These are phyloP conservation scores for Microstegium vimineum DNA, from an alignment of 176 grass and related monocot species.

Conservation along the genomic window DNA sequence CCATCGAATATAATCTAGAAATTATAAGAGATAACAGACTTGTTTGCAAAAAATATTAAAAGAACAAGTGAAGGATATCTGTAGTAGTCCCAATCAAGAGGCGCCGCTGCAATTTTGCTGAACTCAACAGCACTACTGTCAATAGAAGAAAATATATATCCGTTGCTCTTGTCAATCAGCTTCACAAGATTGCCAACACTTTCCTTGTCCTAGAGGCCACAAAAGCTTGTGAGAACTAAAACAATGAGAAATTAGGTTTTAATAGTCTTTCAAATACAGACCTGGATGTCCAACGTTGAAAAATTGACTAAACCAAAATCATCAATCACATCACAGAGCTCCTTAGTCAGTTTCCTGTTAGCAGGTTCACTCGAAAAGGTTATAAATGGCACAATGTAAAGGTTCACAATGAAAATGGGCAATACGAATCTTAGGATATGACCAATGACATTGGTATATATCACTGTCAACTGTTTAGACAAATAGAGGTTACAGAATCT, in stretches of 20 bases:
- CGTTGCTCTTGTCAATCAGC: constrained; percentile 93
- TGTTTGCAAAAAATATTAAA: not conserved
- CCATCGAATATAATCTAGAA: constrained; percentile 2
- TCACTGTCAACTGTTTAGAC: not conserved
- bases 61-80: constrained; percentile 79
- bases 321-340: constrained; percentile 87
- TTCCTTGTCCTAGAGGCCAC: constrained; percentile 70
- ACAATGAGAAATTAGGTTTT: not conserved
- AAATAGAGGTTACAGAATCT: not conserved
- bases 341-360: constrained; percentile 90
- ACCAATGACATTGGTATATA: not conserved
- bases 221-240: constrained; percentile 10
- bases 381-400: not conserved
- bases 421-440: constrained; percentile 2
- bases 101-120: constrained; percentile 78
- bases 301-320: constrained; percentile 85
- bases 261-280: constrained; percentile 12
- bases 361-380: constrained; percentile 20
- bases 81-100: constrained; percentile 86
- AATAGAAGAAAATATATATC: constrained; percentile 88
- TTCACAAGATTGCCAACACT: constrained; percentile 98
- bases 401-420: not conserved
- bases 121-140: constrained; percentile 79
- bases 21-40: not conserved
- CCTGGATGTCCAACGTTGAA: constrained; percentile 92